Evolutionary conservation across 176 grass and related monocot species (phyloP).

Genomic region (Avena eriantha): DNA sequence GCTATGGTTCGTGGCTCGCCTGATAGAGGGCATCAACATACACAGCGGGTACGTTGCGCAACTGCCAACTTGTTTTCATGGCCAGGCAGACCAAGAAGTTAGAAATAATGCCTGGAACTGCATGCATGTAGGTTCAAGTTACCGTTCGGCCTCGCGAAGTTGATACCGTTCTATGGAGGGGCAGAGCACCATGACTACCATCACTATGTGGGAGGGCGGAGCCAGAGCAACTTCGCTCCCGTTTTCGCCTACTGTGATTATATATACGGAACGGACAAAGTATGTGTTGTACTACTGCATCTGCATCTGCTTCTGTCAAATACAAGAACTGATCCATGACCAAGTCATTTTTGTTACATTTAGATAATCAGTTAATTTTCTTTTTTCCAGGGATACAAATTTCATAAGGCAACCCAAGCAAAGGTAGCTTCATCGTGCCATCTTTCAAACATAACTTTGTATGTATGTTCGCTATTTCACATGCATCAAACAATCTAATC

Average conservation of each 20-base stretch:
- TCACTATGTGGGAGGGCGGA: not conserved
- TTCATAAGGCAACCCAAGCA: not conserved
- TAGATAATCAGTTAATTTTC: not conserved
- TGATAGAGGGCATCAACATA: not conserved
- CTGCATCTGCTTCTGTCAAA: not conserved
- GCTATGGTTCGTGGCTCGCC: not conserved
- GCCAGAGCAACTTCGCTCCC: conserved; percentile 9
- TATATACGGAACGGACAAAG: not conserved
- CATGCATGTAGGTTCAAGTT: not conserved
- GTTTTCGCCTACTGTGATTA: not conserved
- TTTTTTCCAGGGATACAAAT: not conserved
- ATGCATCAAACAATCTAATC: too few species aligned
- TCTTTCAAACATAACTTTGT: not conserved
- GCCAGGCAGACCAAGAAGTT: not conserved
- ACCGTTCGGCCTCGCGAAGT: not conserved
- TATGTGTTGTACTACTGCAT: not conserved
- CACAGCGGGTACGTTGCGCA: not conserved
- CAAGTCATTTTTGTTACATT: not conserved
- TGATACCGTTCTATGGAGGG: not conserved
- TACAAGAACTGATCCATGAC: not conserved
- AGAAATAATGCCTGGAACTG: not conserved
- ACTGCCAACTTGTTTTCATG: not conserved
- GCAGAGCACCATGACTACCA: conserved; percentile 3
- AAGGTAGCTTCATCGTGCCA: not conserved
- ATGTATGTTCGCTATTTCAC: too few species aligned